Evolutionary conservation across 1,284 basidiomycete species (phyloP).

Genomic region (Trametes polyzona): DNA sequence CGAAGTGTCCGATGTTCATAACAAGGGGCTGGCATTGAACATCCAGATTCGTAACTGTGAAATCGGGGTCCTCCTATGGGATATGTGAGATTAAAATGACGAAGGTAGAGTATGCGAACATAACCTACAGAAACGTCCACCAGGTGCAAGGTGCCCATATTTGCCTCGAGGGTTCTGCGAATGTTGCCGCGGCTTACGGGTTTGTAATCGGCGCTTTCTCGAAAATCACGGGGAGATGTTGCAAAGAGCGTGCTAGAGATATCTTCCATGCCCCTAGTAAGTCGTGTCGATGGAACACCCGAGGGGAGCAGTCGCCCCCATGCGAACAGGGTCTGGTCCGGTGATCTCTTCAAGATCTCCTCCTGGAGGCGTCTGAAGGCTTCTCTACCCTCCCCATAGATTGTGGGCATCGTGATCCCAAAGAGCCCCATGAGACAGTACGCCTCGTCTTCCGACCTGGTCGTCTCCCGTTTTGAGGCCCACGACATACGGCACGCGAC

Average conservation of each 20-base stretch:
- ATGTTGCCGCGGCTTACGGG: background rate
- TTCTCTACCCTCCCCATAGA: conserved; percentile 7
- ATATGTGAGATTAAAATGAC: no score
- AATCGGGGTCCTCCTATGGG: background rate
- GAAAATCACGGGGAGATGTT: background rate
- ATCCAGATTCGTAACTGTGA: background rate
- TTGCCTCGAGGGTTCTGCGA: background rate
- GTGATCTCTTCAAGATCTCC: conserved; percentile 3
- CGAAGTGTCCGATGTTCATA: background rate
- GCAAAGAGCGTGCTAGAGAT: background rate
- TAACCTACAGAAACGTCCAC: background rate
- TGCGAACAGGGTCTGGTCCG: conserved; percentile 2
- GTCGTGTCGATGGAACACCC: background rate
- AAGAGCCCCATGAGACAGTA: conserved; percentile 8
- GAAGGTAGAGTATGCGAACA: background rate
- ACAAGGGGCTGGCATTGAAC: background rate
- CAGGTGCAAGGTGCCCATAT: background rate
- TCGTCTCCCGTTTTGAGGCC: background rate
- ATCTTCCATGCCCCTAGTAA: background rate
- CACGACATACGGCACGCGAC: conserved; percentile 6
- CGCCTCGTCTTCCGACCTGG: conserved; percentile 3
- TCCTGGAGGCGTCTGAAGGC: conserved; percentile 3
- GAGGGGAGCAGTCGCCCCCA: background rate
- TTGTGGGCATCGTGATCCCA: conserved; percentile 5
- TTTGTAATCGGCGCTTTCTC: background rate